Conservation (phyloP, 129 eudicot species). For the Calendula officinalis region DNA sequence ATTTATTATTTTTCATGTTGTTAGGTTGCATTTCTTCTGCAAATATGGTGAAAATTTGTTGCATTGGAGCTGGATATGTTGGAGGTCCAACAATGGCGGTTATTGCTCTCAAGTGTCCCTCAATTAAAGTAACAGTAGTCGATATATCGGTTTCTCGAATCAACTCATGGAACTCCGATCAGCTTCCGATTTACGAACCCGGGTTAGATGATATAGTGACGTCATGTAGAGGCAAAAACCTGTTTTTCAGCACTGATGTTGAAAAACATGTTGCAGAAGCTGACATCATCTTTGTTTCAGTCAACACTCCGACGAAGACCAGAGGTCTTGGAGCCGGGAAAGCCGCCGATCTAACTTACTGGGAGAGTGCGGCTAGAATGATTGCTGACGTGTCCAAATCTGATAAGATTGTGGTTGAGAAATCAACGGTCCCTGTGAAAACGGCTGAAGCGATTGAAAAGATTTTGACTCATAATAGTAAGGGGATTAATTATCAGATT, state of each 20-base stretch:
- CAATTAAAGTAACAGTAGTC: conserved; percentile 53
- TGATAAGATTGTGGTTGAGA: conserved; percentile 63
- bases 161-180: conserved; percentile 68
- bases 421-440: conserved; percentile 46
- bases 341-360: conserved; percentile 67
- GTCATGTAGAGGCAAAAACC: conserved; percentile 64
- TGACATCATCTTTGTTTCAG: conserved; percentile 70
- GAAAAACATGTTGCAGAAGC: conserved; percentile 67
- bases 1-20: not conserved
- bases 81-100: conserved; percentile 81
- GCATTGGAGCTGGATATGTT: conserved; percentile 74
- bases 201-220: conserved; percentile 73
- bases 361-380: conserved; percentile 84
- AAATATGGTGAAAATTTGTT: conserved; percentile 72
- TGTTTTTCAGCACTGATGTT: conserved; percentile 62
- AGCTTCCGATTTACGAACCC: conserved; percentile 67
- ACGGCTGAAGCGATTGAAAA: conserved; percentile 80
- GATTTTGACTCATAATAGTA: conserved; percentile 67
- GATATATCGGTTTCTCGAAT: conserved; percentile 64
- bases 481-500: conserved; percentile 69
- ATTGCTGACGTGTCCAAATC: conserved; percentile 71
- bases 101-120: conserved; percentile 59
- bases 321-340: conserved; percentile 74
- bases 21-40: conserved; percentile 17
- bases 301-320: conserved; percentile 70